phyloP scores from a whole-genome alignment of 192 early-diverging fungal species.

The Coemansia sp. region DNA sequence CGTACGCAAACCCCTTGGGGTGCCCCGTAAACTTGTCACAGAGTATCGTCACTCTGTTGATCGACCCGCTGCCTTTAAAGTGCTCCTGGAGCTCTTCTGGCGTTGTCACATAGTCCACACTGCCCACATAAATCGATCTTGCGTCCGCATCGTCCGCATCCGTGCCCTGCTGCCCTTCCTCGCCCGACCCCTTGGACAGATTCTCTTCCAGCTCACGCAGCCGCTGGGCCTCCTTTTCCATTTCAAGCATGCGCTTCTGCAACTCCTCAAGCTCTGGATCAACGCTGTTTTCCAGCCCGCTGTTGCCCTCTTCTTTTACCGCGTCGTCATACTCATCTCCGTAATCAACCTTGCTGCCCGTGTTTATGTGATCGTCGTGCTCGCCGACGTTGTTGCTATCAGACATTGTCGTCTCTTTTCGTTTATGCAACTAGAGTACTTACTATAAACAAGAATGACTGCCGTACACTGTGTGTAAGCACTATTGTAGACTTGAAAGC shows the following conservation, averaged over 20 bases:
- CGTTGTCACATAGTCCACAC: constrained; percentile 92
- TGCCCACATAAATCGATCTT: constrained; percentile 93
- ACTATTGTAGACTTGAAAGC: background rate
- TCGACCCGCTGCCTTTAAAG: constrained; percentile 92
- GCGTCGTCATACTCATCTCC: constrained; percentile 22
- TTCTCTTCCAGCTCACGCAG: constrained; percentile 52
- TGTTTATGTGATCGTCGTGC: constrained; percentile 16
- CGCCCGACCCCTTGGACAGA: constrained; percentile 30
- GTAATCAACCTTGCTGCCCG: constrained; percentile 12
- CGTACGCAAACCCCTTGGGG: constrained; percentile 90
- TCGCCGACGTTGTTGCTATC: constrained; percentile 6
- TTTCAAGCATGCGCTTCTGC: constrained; percentile 48
- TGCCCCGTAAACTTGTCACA: constrained; percentile 93
- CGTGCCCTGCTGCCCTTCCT: constrained; percentile 10
- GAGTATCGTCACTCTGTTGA: constrained; percentile 95
- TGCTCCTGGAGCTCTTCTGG: constrained; percentile 94
- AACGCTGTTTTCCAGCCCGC: constrained; percentile 10
- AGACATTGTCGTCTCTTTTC: background rate
- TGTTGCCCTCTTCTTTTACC: constrained; percentile 4
- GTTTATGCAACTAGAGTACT: background rate
- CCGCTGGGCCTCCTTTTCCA: constrained; percentile 53
- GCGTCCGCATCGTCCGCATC: constrained; percentile 63
- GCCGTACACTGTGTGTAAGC: background rate
- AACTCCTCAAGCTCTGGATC: constrained; percentile 50
- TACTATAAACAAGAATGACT: background rate